Conservation (phyloP, 1,284 basidiomycete genomes). For the Cutaneotrichosporon cutaneum region DNA sequence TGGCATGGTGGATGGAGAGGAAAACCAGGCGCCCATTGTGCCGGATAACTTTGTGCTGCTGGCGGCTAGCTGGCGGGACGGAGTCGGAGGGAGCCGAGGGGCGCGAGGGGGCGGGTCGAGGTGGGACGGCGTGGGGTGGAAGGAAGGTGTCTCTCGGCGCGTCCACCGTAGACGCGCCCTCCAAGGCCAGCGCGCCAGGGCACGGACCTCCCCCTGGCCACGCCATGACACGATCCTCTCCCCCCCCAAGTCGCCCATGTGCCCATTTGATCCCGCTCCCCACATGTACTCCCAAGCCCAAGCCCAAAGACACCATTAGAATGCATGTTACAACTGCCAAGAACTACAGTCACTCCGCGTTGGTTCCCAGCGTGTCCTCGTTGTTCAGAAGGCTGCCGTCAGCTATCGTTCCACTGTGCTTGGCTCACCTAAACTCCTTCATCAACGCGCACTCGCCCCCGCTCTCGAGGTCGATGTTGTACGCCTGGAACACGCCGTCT, state of each 20-base stretch:
- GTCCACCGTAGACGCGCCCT: too few relatives aligned
- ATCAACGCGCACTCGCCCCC: conserved; percentile 93
- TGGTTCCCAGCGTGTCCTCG: conserved; percentile 22
- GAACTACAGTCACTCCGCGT: conserved; percentile 13
- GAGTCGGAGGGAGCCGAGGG: neutral
- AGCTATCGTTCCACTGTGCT: neutral
- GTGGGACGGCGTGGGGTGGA: neutral
- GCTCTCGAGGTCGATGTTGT: conserved; percentile 92
- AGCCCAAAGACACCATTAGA: neutral
- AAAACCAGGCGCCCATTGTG: conserved; percentile 8
- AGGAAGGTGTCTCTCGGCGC: neutral
- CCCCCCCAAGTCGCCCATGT: neutral
- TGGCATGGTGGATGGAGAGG: conserved; percentile 5
- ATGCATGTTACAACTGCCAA: conserved; percentile 17
- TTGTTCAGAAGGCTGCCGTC: conserved; percentile 19
- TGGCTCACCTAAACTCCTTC: conserved; percentile 75
- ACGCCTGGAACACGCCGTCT: conserved; percentile 93
- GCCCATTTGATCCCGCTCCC: neutral
- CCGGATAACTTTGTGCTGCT: neutral
- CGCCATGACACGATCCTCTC: neutral
- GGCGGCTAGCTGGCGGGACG: neutral
- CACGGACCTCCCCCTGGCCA: neutral
- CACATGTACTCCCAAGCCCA: too few relatives aligned
- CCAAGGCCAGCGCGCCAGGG: too few relatives aligned
- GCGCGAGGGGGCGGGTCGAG: too few relatives aligned